These are phyloP conservation scores for Fusarium veterinarium DNA, from an alignment of 2,329 filamentous ascomycete species.

Conservation along the genomic window DNA sequence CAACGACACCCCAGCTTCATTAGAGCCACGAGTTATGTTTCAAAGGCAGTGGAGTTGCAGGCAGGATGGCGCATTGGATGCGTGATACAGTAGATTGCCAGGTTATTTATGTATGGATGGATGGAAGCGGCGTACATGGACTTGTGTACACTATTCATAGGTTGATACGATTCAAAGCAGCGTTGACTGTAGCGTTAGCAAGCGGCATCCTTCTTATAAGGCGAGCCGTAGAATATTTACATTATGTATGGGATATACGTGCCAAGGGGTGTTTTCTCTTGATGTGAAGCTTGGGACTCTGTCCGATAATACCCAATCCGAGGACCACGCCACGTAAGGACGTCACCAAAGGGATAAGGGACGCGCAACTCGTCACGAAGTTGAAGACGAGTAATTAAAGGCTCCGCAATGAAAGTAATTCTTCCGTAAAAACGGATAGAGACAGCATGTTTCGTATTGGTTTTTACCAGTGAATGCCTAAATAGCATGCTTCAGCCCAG, in stretches of 20 bases:
- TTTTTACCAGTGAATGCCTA: neutral
- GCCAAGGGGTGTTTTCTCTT: neutral
- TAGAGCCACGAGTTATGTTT: slow-evolving; percentile 22
- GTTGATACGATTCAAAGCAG: neutral
- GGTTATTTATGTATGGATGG: neutral
- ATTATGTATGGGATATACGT: neutral
- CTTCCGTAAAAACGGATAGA: no score
- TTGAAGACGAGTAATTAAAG: neutral
- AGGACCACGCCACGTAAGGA: slow-evolving; percentile 24
- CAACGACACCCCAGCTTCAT: slow-evolving; percentile 4
- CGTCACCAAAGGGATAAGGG: slow-evolving; percentile 15
- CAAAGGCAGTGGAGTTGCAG: slow-evolving; percentile 28
- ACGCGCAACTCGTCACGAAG: slow-evolving; percentile 25
- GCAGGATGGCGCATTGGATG: slow-evolving; percentile 30
- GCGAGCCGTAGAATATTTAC: neutral
- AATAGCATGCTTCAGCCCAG: neutral
- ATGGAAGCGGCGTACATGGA: slow-evolving; percentile 29
- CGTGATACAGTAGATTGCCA: slow-evolving; percentile 18
- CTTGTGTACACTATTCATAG: slow-evolving; percentile 17
- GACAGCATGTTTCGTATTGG: no score
- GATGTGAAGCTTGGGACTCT: neutral
- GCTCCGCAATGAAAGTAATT: neutral
- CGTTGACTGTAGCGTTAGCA: slow-evolving; percentile 3
- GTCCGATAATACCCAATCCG: neutral
- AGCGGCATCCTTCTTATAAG: neutral